Evolutionary conservation across 257 asterid genomes (phyloP), one percentile per base, ranked within the genome.

Genomic region (Leptodermis oblonga): DNA sequence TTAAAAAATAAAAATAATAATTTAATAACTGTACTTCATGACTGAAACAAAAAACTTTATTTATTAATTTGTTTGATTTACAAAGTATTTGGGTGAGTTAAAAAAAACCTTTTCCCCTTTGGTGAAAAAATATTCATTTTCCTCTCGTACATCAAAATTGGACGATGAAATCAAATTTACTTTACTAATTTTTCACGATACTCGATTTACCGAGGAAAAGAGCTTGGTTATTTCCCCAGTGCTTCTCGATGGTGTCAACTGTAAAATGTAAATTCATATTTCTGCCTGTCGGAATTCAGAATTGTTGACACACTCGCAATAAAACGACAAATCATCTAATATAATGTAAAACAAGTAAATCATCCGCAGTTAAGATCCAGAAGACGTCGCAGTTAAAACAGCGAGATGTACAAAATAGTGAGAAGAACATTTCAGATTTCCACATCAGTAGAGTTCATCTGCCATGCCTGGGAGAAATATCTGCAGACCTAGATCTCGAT

Each of bases 401-500:
- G n/a, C 7, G 61, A 6, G 20, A 18, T 30, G 6, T 49, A 67
- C 48, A 48, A 48, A 6, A 46, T 25, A 36, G 25, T 18, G 10
- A 64, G 23, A 18, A 26, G 6, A 66, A 45, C 60, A 4, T 66
- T 55, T 22, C 41, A 43, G 45, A 20, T 39, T 26, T 42, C 61
- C 56, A 9, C 46, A 31, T 5, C 54, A 39, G 26, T 18, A 25
- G 10, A 14, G 49, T 15, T 69, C 30, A 78, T 64, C 64, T 31
- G 70, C 37, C 30, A 55, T 26, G 55, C 66, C 79, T 51, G 33
- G 79, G 82, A 14, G 78, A 70, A 54, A 70, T 33, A 58, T 78
- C 79, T 15, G 79, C 79, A 31, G 82, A 74, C 67, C 79, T 65
- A 34, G 82, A 74, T 62, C 82, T 59, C 48, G 82, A 78, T 31